Conservation (phyloP, 2,329 filamentous ascomycete genomes). For the Orbilia quercus region DNA sequence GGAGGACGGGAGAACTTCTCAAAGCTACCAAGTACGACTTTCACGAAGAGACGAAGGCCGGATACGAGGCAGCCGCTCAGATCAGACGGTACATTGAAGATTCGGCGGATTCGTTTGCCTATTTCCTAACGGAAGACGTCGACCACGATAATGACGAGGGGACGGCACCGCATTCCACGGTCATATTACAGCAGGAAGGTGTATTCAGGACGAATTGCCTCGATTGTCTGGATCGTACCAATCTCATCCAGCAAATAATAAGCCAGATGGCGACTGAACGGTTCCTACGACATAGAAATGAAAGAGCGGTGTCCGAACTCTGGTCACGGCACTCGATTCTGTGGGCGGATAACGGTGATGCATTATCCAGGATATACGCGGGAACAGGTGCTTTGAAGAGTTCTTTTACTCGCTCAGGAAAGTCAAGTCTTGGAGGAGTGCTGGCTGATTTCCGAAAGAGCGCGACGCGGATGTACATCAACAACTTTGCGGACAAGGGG, state of each 20-base stretch:
- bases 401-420: slow-evolving; percentile 91
- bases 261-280: slow-evolving; percentile 91
- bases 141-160: slow-evolving; percentile 68
- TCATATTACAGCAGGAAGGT: slow-evolving; percentile 91
- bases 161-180: slow-evolving; percentile 64
- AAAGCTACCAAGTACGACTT: slow-evolving; percentile 93
- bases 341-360: slow-evolving; percentile 98
- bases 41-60: slow-evolving; percentile 90
- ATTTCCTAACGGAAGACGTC: slow-evolving; percentile 82
- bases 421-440: slow-evolving; percentile 93
- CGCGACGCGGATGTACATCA: slow-evolving; percentile 92
- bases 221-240: slow-evolving; percentile 94
- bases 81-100: slow-evolving; percentile 81
- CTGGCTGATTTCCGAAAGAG: slow-evolving; percentile 96
- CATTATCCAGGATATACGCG: slow-evolving; percentile 92
- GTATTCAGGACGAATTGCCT: slow-evolving; percentile 95
- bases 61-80: slow-evolving; percentile 88
- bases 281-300: slow-evolving; percentile 79
- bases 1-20: slow-evolving; percentile 73
- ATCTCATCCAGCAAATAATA: slow-evolving; percentile 93
- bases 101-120: slow-evolving; percentile 89
- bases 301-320: slow-evolving; percentile 79
- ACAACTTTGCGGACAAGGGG: slow-evolving; percentile 94
- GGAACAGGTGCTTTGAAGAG: slow-evolving; percentile 95
- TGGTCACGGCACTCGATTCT: slow-evolving; percentile 91